phyloP scores from a whole-genome alignment of 2,329 filamentous ascomycete species.

The Talaromyces sp. region DNA sequence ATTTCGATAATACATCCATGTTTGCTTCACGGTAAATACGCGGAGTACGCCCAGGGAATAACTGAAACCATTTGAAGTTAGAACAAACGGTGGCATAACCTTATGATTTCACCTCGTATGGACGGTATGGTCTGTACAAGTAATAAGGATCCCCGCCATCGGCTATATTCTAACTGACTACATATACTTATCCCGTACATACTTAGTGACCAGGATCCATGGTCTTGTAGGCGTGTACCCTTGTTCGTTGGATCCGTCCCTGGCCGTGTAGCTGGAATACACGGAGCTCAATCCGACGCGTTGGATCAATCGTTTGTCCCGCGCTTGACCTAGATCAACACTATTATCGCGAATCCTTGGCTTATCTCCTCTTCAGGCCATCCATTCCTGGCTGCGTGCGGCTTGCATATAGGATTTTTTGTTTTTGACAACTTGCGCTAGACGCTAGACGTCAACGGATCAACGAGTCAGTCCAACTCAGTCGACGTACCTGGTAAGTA shows the following conservation, averaged over 20 bases:
- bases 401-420: constrained; percentile 1
- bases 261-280: constrained; percentile 1
- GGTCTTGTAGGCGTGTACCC: constrained; percentile 1
- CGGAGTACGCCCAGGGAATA: neutral
- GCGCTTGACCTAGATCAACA: neutral
- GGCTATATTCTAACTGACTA: neutral
- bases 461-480: neutral
- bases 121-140: neutral
- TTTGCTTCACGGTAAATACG: neutral
- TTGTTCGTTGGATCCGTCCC: neutral
- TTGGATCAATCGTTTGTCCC: neutral
- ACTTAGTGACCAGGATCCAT: too few relatives aligned
- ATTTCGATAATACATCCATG: neutral
- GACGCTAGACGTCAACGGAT: neutral
- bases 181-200: too few relatives aligned
- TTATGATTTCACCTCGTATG: neutral
- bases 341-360: constrained; percentile 8
- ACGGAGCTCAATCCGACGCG: neutral
- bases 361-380: neutral
- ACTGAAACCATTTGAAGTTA: constrained; percentile 2
- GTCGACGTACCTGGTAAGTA: neutral
- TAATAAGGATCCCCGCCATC: neutral
- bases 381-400: neutral
- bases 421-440: neutral
- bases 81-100: constrained; percentile 1